These are phyloP conservation scores for Spinacia oleracea DNA, from an alignment of 179 eudicot genomes.

Conservation along the genomic window DNA sequence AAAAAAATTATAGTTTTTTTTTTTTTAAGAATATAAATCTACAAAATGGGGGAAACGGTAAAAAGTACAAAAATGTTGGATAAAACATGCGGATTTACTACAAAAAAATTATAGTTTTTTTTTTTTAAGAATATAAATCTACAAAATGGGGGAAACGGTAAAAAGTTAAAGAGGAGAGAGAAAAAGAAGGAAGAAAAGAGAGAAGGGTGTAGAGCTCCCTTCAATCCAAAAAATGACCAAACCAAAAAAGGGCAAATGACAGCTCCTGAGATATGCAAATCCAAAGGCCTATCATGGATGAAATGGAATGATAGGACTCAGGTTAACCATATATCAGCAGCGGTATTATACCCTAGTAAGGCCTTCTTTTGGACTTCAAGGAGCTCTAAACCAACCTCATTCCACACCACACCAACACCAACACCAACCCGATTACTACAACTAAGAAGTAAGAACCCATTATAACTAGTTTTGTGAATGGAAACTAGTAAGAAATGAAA, in stretches of 20 bases:
- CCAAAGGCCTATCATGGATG: slow-evolving; percentile 43
- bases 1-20: too few relatives aligned
- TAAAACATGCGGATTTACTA: too few relatives aligned
- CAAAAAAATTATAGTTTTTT: too few relatives aligned
- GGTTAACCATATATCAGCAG: slow-evolving; percentile 71
- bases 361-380: slow-evolving; percentile 68
- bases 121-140: too few relatives aligned
- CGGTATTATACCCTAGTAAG: slow-evolving; percentile 48
- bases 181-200: background rate
- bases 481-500: too few relatives aligned
- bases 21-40: too few relatives aligned
- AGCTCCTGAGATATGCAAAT: slow-evolving; percentile 69
- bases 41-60: too few relatives aligned
- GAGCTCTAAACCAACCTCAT: slow-evolving; percentile 54
- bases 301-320: slow-evolving; percentile 32
- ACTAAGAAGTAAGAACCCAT: background rate
- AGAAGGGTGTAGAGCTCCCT: slow-evolving; percentile 65
- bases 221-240: slow-evolving; percentile 66
- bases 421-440: background rate
- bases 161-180: too few relatives aligned
- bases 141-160: too few relatives aligned
- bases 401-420: background rate
- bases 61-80: too few relatives aligned
- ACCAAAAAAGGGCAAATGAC: slow-evolving; percentile 37
- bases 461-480: background rate